phyloP scores from a whole-genome alignment of 108 stramenopile species.

The Cyclostephanos tholiformis region DNA sequence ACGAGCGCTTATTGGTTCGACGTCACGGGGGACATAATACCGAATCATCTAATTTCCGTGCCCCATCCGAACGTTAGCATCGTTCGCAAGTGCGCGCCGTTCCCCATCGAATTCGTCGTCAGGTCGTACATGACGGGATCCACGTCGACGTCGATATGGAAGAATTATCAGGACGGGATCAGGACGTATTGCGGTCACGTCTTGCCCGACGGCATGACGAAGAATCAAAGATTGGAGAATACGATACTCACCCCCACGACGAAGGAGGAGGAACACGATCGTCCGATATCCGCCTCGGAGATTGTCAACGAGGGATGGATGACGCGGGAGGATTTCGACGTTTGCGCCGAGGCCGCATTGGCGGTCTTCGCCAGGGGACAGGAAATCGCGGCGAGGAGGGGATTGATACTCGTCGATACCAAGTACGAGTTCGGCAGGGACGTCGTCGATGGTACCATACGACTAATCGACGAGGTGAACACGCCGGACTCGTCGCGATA shows the following conservation, averaged over 20 bases:
- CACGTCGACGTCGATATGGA: slow-evolving; percentile 98
- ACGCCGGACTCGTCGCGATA: slow-evolving; percentile 98
- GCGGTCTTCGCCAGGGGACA: slow-evolving; percentile 89
- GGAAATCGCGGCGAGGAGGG: slow-evolving; percentile 78
- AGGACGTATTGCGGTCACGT: slow-evolving; percentile 94
- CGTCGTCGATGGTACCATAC: slow-evolving; percentile 68
- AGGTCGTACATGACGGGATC: slow-evolving; percentile 95
- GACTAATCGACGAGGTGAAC: slow-evolving; percentile 97
- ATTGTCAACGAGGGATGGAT: slow-evolving; percentile 90
- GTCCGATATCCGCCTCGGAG: slow-evolving; percentile 91
- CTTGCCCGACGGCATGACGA: slow-evolving; percentile 93
- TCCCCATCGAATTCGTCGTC: slow-evolving; percentile 98
- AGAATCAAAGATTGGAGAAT: slow-evolving; percentile 87
- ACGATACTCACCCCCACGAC: slow-evolving; percentile 96
- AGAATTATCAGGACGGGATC: slow-evolving; percentile 94
- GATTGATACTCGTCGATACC: slow-evolving; percentile 98
- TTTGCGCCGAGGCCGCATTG: slow-evolving; percentile 74
- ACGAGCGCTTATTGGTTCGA: slow-evolving; percentile 97
- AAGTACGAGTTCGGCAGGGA: slow-evolving; percentile 98
- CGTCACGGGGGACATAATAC: slow-evolving; percentile 83
- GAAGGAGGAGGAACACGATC: slow-evolving; percentile 96
- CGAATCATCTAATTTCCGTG: slow-evolving; percentile 90
- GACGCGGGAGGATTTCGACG: slow-evolving; percentile 82
- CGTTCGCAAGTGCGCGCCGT: slow-evolving; percentile 90
- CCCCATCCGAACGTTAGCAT: slow-evolving; percentile 96